Evolutionary conservation across 164 flowering plant species (phyloP).

Genomic region (Dillenia suffruticosa): DNA sequence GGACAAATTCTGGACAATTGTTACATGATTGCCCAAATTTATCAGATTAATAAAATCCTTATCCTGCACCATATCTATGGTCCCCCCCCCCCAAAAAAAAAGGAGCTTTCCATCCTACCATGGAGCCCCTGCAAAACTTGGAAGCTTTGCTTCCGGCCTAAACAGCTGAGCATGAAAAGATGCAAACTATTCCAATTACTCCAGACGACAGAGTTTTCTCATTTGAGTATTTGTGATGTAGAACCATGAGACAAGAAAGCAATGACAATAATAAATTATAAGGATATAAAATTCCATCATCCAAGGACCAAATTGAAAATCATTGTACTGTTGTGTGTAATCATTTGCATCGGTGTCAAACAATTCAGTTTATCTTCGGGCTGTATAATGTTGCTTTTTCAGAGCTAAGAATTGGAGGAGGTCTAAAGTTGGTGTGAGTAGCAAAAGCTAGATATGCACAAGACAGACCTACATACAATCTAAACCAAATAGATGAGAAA

Average conservation of each 20-base stretch:
- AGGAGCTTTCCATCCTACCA: no score
- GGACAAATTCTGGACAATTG: no score
- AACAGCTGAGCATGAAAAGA: no score
- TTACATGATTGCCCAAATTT: no score
- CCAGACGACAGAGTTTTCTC: no score
- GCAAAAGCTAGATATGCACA: constrained; percentile 61
- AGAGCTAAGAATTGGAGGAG: constrained; percentile 32
- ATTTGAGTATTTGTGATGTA: background rate
- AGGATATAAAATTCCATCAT: background rate
- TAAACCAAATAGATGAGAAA: constrained; percentile 65
- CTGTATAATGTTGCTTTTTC: constrained; percentile 6
- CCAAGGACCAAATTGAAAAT: background rate
- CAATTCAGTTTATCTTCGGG: background rate
- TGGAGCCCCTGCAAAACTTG: no score
- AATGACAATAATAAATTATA: background rate
- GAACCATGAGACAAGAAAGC: background rate
- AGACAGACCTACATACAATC: constrained; percentile 47
- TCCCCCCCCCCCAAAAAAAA: no score
- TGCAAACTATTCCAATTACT: no score
- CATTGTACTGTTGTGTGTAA: background rate
- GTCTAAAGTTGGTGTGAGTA: constrained; percentile 52
- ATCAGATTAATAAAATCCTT: no score
- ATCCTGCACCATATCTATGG: no score
- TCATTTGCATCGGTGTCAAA: constrained; percentile 4
- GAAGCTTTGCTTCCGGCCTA: no score